phyloP scores from a whole-genome alignment of 257 asterid species.

The Asclepias syriaca region DNA sequence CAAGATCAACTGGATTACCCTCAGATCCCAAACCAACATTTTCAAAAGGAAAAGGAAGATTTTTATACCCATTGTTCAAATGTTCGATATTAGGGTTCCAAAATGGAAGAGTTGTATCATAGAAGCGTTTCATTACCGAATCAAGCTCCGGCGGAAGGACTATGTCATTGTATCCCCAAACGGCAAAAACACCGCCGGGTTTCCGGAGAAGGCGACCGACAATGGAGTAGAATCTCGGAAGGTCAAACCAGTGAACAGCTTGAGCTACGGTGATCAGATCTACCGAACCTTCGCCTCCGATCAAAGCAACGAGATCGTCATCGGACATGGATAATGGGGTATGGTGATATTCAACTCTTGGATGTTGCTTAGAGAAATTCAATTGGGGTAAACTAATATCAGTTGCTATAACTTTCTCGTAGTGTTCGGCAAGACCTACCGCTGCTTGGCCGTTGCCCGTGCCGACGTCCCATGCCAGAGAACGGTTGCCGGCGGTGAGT shows the following conservation, averaged over 20 bases:
- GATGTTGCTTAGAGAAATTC: conserved; percentile 20
- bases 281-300: conserved; percentile 17
- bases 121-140: neutral
- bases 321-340: conserved; percentile 21
- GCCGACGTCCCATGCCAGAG: conserved; percentile 29
- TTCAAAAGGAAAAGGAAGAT: conserved; percentile 20
- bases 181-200: conserved; percentile 24
- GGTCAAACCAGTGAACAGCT: conserved; percentile 30
- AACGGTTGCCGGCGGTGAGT: neutral
- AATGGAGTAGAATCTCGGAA: conserved; percentile 17
- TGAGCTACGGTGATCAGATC: conserved; percentile 26
- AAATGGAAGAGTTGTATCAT: conserved; percentile 11
- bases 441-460: conserved; percentile 29
- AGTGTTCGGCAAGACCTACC: conserved; percentile 18
- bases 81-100: conserved; percentile 8
- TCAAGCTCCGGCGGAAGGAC: conserved; percentile 13
- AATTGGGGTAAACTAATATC: conserved; percentile 25
- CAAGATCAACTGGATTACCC: conserved; percentile 14
- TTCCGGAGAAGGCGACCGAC: conserved; percentile 18
- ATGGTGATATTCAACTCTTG: conserved; percentile 18
- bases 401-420: conserved; percentile 25
- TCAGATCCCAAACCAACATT: conserved; percentile 22
- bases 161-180: conserved; percentile 13
- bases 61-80: conserved; percentile 7
- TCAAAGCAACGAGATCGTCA: conserved; percentile 19